Base-by-base conservation (phyloP, 2,329 filamentous ascomycete species). In the Domatiomyces catenatus region DNA sequence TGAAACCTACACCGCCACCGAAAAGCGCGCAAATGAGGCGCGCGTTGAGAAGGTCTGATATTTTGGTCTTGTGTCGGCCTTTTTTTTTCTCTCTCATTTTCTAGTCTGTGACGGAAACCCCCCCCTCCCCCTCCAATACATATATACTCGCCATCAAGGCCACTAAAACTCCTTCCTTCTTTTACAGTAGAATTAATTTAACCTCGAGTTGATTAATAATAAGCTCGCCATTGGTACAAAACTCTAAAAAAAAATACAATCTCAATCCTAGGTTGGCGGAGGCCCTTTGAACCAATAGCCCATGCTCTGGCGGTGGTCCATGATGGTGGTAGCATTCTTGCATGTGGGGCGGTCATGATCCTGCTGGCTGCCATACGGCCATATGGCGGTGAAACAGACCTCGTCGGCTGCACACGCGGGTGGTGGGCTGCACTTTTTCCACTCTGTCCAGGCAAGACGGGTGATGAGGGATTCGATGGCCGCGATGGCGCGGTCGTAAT, bases 321-420 rank as follows among this genome's bases (percentile, higher is more conserved):
- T 39, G 32, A 39, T 10, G 32, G 10, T 15, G 2, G 51, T 56
- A 5, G 55, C 58, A 58, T 67, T 62, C 48, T 60, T 58, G 50
- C 75, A 78, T 32, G 61, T 59, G 5, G 76, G 75, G 43, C 65
- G 60, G 28, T 67, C 69, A 57, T 79, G 75, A 58, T 83, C 79
- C 22, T 76, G 69, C 0, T 65, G 59, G 0, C 64, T 68, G 0
- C 79, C 79, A 60, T 72, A 67, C 0, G 79, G 80, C 79, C 79
- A 83, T 59, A 83, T 80, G 1, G 78, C 77, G n/a, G 81, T 67
- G 45, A 77, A 71, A 54, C 79, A 79, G 2, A 80, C 62, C 62
- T 83, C 73, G 44, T 76, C 69, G 6, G 69, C 66, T 0, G 58
- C 62, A 59, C 80, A 83, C 0, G 69, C 67, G 2, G 12, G 15